Conservation (phyloP, 2,329 filamentous ascomycete genomes). For the Fusarium musae region DNA sequence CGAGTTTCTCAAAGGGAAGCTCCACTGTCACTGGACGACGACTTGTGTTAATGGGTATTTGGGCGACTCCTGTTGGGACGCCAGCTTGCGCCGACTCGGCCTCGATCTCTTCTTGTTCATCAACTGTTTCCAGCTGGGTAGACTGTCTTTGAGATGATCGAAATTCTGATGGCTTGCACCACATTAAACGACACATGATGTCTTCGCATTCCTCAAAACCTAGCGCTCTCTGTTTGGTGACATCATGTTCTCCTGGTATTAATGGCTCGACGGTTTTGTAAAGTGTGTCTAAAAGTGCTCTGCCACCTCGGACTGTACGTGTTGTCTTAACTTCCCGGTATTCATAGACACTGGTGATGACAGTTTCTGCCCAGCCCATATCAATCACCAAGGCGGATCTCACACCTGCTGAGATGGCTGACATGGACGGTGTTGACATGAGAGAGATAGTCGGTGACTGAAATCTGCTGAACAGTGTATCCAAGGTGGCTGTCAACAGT, state of each 20-base stretch:
- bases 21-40: constrained; percentile 65
- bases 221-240: constrained; percentile 54
- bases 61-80: constrained; percentile 46
- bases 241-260: constrained; percentile 46
- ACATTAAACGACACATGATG: constrained; percentile 77
- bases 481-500: constrained; percentile 78
- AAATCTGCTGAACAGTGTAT: constrained; percentile 83
- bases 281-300: constrained; percentile 74
- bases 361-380: constrained; percentile 91
- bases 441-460: constrained; percentile 84
- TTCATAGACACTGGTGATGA: constrained; percentile 88
- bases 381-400: constrained; percentile 89
- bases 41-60: constrained; percentile 60
- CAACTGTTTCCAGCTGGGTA: constrained; percentile 58
- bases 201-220: constrained; percentile 87
- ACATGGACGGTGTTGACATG: constrained; percentile 79
- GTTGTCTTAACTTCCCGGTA: constrained; percentile 81
- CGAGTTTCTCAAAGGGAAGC: constrained; percentile 75
- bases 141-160: constrained; percentile 52
- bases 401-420: constrained; percentile 81
- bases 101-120: constrained; percentile 67
- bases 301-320: constrained; percentile 80
- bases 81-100: constrained; percentile 43
- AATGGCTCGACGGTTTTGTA: constrained; percentile 66
- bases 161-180: constrained; percentile 67